phyloP scores from a whole-genome alignment of 23 red algal species.

The Agarophyton chilense region DNA sequence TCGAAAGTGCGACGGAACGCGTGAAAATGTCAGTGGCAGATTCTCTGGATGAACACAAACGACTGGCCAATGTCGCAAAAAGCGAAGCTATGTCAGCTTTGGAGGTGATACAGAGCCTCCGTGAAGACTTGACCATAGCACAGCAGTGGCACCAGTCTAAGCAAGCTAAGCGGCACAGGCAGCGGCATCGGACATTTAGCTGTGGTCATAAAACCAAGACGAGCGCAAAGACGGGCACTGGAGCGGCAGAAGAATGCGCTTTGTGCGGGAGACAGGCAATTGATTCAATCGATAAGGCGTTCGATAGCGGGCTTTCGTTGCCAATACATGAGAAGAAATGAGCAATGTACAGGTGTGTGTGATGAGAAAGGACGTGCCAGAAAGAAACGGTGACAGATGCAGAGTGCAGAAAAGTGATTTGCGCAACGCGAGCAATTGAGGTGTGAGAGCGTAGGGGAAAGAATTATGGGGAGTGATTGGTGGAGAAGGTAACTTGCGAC shows the following conservation, averaged over 20 bases:
- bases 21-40: slow-evolving; percentile 61
- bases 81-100: slow-evolving; percentile 43
- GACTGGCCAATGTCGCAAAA: slow-evolving; percentile 46
- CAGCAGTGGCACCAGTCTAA: slow-evolving; percentile 17
- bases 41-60: slow-evolving; percentile 63
- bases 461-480: slow-evolving; percentile 24
- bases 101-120: slow-evolving; percentile 30
- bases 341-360: background rate
- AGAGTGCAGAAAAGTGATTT: background rate
- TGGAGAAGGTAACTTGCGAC: slow-evolving; percentile 15
- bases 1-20: slow-evolving; percentile 43
- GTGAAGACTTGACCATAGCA: slow-evolving; percentile 45
- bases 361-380: background rate
- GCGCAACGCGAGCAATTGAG: too few relatives aligned
- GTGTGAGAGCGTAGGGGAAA: background rate
- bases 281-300: slow-evolving; percentile 51
- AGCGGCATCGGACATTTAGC: slow-evolving; percentile 4
- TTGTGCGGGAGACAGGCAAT: slow-evolving; percentile 49
- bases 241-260: slow-evolving; percentile 26
- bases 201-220: slow-evolving; percentile 18
- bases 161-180: background rate
- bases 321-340: slow-evolving; percentile 28
- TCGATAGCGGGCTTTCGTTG: slow-evolving; percentile 48
- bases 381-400: background rate
- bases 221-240: background rate